phyloP scores from a whole-genome alignment of 768 basidiomycete species.

The Daedaleopsis nitida region DNA sequence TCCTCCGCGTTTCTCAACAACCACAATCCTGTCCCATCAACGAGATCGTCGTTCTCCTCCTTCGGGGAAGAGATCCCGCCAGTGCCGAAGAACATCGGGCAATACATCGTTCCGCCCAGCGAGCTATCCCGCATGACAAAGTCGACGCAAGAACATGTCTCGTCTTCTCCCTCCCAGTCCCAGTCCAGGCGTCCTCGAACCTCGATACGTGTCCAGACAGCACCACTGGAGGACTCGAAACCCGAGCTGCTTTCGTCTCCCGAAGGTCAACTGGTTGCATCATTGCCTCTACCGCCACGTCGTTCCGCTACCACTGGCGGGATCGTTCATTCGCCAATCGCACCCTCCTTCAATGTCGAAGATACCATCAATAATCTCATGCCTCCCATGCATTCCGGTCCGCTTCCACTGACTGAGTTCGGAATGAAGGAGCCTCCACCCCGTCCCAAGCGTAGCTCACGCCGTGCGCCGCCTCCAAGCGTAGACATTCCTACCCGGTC shows the following conservation, averaged over 20 bases:
- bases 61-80: constrained; percentile 47
- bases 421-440: constrained; percentile 24
- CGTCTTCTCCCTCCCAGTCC: constrained; percentile 20
- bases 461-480: constrained; percentile 16
- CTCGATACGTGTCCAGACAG: constrained; percentile 18
- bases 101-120: constrained; percentile 57
- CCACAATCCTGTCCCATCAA: constrained; percentile 38
- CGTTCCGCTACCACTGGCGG: constrained; percentile 12
- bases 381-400: constrained; percentile 10
- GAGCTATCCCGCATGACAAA: constrained; percentile 46
- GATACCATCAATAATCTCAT: constrained; percentile 49
- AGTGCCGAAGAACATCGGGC: constrained; percentile 38
- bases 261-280: constrained; percentile 2
- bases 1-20: constrained; percentile 53
- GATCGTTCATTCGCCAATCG: constrained; percentile 40
- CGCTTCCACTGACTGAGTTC: constrained; percentile 22
- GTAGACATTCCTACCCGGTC: constrained; percentile 15
- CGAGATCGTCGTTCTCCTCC: constrained; percentile 61
- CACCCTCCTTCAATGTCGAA: constrained; percentile 52
- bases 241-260: background rate
- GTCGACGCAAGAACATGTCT: constrained; percentile 13
- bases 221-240: constrained; percentile 2
- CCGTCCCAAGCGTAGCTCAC: constrained; percentile 30
- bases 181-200: constrained; percentile 9
- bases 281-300: constrained; percentile 23